Evolutionary conservation across 225 moss, liverwort and hornwort genomes (phyloP).

Genomic region (Bryum argenteum): DNA sequence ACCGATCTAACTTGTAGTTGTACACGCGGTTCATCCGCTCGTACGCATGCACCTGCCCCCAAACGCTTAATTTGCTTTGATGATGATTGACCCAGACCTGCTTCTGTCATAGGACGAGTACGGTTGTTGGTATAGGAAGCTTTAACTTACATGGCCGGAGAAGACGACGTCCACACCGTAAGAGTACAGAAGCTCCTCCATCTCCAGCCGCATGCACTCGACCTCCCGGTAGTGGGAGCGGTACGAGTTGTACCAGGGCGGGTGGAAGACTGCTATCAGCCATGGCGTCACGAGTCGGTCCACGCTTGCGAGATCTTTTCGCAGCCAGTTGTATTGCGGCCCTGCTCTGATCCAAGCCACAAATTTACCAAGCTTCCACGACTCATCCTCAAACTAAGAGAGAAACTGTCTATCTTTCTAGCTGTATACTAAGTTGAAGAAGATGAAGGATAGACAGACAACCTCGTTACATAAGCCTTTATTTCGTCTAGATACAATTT

Average conservation of each 20-base stretch:
- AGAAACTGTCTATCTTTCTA: too few relatives aligned
- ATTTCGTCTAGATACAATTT: too few relatives aligned
- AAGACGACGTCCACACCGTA: slow-evolving; percentile 55
- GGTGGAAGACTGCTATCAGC: slow-evolving; percentile 60
- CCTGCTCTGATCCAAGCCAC: slow-evolving; percentile 35
- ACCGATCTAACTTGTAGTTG: slow-evolving; percentile 53
- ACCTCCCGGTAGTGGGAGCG: slow-evolving; percentile 65
- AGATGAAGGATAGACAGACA: too few relatives aligned
- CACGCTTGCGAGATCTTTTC: slow-evolving; percentile 44
- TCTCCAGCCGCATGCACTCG: slow-evolving; percentile 64
- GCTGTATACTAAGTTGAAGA: too few relatives aligned
- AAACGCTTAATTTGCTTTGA: too few relatives aligned
- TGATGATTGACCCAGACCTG: too few relatives aligned
- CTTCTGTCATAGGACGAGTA: too few relatives aligned
- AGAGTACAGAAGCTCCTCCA: slow-evolving; percentile 61
- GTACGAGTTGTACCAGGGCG: slow-evolving; percentile 73
- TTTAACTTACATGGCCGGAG: slow-evolving; percentile 57
- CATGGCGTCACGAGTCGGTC: slow-evolving; percentile 57
- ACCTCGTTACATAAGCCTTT: too few relatives aligned
- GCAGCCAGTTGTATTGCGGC: slow-evolving; percentile 53
- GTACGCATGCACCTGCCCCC: slow-evolving; percentile 64
- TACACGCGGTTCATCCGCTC: slow-evolving; percentile 64
- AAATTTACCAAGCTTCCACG: background rate
- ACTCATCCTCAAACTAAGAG: too few relatives aligned
- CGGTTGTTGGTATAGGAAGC: too few relatives aligned